These are phyloP conservation scores for Leptographium galeiforme DNA, from an alignment of 2,329 filamentous ascomycete species.

Conservation along the genomic window DNA sequence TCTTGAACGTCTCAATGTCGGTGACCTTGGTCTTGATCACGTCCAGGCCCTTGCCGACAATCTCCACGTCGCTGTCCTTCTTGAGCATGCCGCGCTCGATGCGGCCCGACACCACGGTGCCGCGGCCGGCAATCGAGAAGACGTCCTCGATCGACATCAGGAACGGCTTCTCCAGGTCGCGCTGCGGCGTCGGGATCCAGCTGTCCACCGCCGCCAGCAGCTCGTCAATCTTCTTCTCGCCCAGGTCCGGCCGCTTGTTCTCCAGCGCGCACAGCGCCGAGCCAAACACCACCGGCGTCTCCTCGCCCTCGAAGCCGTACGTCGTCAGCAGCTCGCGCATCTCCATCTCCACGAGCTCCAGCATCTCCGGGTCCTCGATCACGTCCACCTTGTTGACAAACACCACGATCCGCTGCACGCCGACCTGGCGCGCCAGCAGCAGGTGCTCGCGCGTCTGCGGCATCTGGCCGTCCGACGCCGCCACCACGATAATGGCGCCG, in stretches of 20 bases:
- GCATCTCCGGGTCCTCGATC: conserved; percentile 95
- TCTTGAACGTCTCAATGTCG: conserved; percentile 99
- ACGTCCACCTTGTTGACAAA: conserved; percentile 99
- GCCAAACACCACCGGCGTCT: conserved; percentile 93
- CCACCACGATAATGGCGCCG: conserved; percentile 95
- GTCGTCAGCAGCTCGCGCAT: conserved; percentile 91
- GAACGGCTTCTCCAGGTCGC: conserved; percentile 96
- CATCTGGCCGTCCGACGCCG: conserved; percentile 98
- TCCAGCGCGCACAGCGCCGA: conserved; percentile 93
- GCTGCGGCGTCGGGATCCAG: conserved; percentile 93
- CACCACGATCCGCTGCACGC: conserved; percentile 94
- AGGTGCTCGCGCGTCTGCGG: conserved; percentile 98
- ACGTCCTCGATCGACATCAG: conserved; percentile 95
- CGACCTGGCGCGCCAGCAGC: conserved; percentile 93
- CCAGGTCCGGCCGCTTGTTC: conserved; percentile 75
- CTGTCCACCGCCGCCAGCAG: conserved; percentile 78
- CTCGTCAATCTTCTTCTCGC: conserved; percentile 76
- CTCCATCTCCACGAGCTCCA: conserved; percentile 99
- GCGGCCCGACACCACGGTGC: conserved; percentile 91
- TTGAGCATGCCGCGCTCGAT: conserved; percentile 92
- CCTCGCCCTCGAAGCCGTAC: conserved; percentile 96
- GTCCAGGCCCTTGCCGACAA: conserved; percentile 71
- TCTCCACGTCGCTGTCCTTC: conserved; percentile 87
- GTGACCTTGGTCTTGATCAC: conserved; percentile 98
- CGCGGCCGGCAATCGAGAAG: conserved; percentile 83